phyloP scores from a whole-genome alignment of 768 basidiomycete genomes.

The Fomitopsis pulvina region DNA sequence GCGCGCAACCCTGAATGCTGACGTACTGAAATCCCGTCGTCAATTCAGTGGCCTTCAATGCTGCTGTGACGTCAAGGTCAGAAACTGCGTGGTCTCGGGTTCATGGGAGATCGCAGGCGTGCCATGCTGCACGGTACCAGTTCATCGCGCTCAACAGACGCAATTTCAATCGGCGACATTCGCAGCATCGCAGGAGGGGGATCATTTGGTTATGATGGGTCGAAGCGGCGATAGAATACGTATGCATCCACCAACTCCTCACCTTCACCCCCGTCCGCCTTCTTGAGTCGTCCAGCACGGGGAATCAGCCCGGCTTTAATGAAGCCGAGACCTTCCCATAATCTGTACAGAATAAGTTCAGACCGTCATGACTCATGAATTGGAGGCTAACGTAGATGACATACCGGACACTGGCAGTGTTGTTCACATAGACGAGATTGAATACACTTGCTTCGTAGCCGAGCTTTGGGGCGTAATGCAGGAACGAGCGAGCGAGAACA shows the following conservation, averaged over 20 bases:
- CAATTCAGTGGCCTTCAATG: too few relatives aligned
- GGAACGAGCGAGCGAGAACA: constrained; percentile 68
- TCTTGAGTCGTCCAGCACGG: constrained; percentile 64
- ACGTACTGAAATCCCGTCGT: too few relatives aligned
- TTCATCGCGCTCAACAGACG: too few relatives aligned
- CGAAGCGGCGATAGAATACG: constrained; percentile 78
- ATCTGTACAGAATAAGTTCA: constrained; percentile 34
- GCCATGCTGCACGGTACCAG: too few relatives aligned
- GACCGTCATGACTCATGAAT: too few relatives aligned
- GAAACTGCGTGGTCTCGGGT: too few relatives aligned
- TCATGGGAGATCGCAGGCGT: too few relatives aligned
- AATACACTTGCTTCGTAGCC: constrained; percentile 81
- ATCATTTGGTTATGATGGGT: too few relatives aligned
- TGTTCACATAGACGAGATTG: constrained; percentile 87
- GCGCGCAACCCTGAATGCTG: too few relatives aligned
- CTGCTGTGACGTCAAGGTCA: too few relatives aligned
- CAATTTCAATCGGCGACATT: too few relatives aligned
- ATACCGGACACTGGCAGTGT: constrained; percentile 64
- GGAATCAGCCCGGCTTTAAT: constrained; percentile 72
- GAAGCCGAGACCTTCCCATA: constrained; percentile 86
- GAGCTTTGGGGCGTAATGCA: constrained; percentile 73
- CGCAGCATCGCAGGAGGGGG: too few relatives aligned
- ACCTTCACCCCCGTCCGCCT: constrained; percentile 50
- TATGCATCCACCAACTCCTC: constrained; percentile 90
- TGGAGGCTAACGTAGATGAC: constrained; percentile 11